Base-by-base conservation (phyloP, 164 flowering plant species). In the Pachysandra terminalis region DNA sequence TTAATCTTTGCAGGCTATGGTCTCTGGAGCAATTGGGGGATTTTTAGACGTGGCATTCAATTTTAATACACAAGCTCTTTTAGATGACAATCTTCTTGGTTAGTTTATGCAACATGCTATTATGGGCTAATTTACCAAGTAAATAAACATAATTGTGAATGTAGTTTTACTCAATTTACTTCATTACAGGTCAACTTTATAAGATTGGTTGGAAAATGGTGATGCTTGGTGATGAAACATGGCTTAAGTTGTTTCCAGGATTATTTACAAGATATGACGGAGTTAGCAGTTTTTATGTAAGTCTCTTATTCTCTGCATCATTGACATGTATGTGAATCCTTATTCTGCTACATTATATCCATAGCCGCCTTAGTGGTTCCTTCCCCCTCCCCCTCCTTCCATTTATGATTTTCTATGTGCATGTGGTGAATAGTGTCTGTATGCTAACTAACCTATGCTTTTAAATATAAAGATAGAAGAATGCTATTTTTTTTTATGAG, bases 181-280 rank as follows among this genome's bases (percentile, higher is more conserved):
- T 21, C 64, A 35, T 70, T 74, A 62, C 85, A 95, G 99, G 69
- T 48, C 96, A 92, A 70, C 77, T 95, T 68, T 71, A 77, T 57
- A 75, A 70, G 61, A 73, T 87, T 74, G 97, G 97, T 58, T 85
- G 90, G 94, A 87, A 82, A 76, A 89, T 95, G 89, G 89, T 92
- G 80, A 92, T 95, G 93, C 87, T 72, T 78, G 97, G 99, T 41
- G 99, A 95, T 79, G 97, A 95, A 65, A 95, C 99, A 72, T 95
- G 99, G 99, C 85, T 95, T 57, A 95, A 89, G 83, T 72, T 95
- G 83, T 95, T 95, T 80, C 99, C 99, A 25, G 79, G 87, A 62
- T 70, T 83, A 67, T 95, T 95, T 74, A 74, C 65, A 13, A 83
- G 97, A 78, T 85, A 84, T 71, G 99, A 95, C 81, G 96, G 99